Evolutionary conservation across 164 flowering plant genomes (phyloP), one percentile per base, ranked within the genome.

Genomic region (Vitis cinerea): DNA sequence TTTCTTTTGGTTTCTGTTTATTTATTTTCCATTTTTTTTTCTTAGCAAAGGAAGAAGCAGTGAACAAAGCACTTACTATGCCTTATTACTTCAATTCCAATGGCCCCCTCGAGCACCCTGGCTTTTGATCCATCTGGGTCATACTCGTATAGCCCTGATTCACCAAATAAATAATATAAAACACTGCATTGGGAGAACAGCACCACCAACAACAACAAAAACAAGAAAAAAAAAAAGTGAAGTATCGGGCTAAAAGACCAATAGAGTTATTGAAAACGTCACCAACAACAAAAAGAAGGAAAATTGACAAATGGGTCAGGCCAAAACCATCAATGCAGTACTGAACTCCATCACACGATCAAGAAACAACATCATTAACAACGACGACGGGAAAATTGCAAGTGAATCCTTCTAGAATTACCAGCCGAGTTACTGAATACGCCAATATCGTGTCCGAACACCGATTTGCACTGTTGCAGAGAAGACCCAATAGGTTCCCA

Each of bases 381-480:
- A 37, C 44, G 54, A 64, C 12, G 10, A 48, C 7, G 2, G 27
- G 12, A 53, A 53, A 63, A 10, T 3, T 13, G 3, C 10, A 13
- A 37, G 62, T 5, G 49, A 23, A 30, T 67, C 10, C 69, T 12
- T 50, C 13, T 15, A 67, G 55, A 64, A 27, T 77, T 82, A 86
- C 89, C 97, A 56, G 92, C 91, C 50, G 97, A 90, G 74, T 94
- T 94, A 68, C 98, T 92, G 69, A 92, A 90, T 10, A 92, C 81
- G 4, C 87, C 91, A 14, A 92, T 72, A 69, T 90, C 84, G 53
- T 75, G 76, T 2, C 91, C 92, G 62, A 94, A 94, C 29, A 83
- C 87, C 3, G 89, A 79, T 79, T 86, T 94, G 69, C 97, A 94
- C 12, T 50, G 75, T 14, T 87, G 84, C 19, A 93, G 54, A 0